Conservation (phyloP, 495 filamentous ascomycete species). For the Podospora conica region DNA sequence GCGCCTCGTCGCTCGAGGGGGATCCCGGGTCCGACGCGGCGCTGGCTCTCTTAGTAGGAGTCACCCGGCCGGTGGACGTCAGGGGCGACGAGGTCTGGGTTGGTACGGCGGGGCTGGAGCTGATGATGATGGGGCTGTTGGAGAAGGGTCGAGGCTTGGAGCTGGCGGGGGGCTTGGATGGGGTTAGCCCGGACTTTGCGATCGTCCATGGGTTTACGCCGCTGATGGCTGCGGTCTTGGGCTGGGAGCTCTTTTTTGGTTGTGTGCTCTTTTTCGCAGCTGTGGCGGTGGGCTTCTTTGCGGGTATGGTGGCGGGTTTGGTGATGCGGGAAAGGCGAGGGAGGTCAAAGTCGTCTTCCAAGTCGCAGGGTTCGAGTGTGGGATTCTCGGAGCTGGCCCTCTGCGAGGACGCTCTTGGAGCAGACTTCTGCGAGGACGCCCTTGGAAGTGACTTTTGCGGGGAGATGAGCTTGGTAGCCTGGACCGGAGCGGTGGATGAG, state of each 20-base stretch:
- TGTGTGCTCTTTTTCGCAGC: constrained; percentile 27
- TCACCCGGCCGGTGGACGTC: background rate
- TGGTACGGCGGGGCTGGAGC: constrained; percentile 34
- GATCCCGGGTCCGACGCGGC: background rate
- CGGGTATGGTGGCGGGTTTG: constrained; percentile 8
- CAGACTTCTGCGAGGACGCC: background rate
- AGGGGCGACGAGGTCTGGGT: background rate
- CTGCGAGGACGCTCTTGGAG: background rate
- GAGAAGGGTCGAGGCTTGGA: background rate
- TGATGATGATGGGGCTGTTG: constrained; percentile 35
- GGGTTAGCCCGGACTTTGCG: constrained; percentile 29
- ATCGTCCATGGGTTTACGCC: constrained; percentile 40
- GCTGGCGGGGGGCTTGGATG: constrained; percentile 18
- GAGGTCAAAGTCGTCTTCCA: background rate
- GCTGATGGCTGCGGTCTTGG: constrained; percentile 10
- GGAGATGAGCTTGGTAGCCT: constrained; percentile 28
- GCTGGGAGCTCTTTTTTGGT: constrained; percentile 23
- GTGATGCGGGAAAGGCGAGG: background rate
- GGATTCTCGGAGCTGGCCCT: background rate
- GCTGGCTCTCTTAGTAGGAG: background rate
- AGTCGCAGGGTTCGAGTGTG: background rate
- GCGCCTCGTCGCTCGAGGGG: background rate
- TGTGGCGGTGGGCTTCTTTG: constrained; percentile 7
- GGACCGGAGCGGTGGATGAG: constrained; percentile 14
- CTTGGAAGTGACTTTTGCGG: constrained; percentile 5